phyloP scores from a whole-genome alignment of 495 filamentous ascomycete species.

The Evernia prunastri region DNA sequence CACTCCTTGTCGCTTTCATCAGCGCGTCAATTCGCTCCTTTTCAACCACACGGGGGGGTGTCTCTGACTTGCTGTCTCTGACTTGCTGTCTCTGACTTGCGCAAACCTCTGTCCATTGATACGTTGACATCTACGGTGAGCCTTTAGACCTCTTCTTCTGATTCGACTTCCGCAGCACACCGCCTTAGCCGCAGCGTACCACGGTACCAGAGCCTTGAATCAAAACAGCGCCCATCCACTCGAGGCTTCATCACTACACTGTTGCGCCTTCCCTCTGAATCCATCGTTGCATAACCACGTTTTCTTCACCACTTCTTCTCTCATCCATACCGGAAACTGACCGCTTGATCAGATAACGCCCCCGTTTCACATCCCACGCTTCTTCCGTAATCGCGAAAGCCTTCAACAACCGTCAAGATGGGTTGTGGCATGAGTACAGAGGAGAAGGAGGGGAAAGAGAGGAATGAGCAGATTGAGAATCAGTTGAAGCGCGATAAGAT shows the following conservation, averaged over 20 bases:
- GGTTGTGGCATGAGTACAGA: conserved; percentile 99
- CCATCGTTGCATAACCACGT: neutral
- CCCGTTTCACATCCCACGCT: conserved; percentile 1
- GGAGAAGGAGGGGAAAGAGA: conserved; percentile 99
- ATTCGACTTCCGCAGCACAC: conserved; percentile 4
- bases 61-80: too few species aligned
- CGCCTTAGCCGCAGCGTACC: neutral
- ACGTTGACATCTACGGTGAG: neutral
- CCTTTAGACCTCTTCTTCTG: neutral
- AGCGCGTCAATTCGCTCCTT: neutral
- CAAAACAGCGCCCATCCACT: neutral
- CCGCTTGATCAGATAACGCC: conserved; percentile 7
- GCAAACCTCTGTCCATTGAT: neutral
- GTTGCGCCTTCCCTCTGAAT: neutral
- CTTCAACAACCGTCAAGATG: conserved; percentile 59
- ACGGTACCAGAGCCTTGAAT: neutral
- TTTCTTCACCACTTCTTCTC: neutral
- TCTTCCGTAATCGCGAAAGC: conserved; percentile 6
- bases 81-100: neutral
- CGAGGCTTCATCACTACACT: neutral
- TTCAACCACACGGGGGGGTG: neutral
- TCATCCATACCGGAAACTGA: conserved; percentile 7
- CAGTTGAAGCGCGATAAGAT: conserved; percentile 93
- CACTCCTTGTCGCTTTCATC: conserved; percentile 13
- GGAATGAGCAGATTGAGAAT: conserved; percentile 99